Conservation (phyloP, 768 basidiomycete species). For the Coprinopsis marcescibilis region DNA sequence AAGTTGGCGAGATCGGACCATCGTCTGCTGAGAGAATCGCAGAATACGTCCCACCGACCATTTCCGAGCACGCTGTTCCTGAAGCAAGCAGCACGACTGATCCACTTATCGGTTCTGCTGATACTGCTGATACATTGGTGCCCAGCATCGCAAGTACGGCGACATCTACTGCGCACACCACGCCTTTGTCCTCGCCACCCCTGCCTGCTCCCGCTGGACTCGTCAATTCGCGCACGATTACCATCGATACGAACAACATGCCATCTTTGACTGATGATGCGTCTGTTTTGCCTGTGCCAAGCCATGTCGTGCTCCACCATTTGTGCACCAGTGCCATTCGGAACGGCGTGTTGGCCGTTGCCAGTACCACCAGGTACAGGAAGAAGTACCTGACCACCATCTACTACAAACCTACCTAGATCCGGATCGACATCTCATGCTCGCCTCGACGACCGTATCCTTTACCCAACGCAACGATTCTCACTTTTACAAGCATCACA, state of each 20-base stretch:
- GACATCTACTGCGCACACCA: slow-evolving; percentile 5
- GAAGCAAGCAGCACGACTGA: neutral
- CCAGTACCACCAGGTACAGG: slow-evolving; percentile 84
- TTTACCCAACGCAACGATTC: too few relatives aligned
- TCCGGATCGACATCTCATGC: too few relatives aligned
- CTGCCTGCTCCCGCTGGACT: neutral
- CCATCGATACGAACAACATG: slow-evolving; percentile 29
- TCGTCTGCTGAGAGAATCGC: neutral
- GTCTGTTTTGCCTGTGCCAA: slow-evolving; percentile 86
- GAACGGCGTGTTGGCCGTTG: slow-evolving; percentile 90
- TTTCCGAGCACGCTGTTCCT: neutral
- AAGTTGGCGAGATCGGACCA: slow-evolving; percentile 17
- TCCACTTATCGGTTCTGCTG: neutral
- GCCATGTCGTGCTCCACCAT: slow-evolving; percentile 92
- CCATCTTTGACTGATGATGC: slow-evolving; percentile 75
- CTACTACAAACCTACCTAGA: slow-evolving; percentile 33
- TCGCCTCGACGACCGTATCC: too few relatives aligned
- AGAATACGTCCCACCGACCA: too few relatives aligned
- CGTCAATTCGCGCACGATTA: slow-evolving; percentile 26
- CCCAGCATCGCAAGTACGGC: slow-evolving; percentile 2
- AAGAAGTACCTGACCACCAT: slow-evolving; percentile 90
- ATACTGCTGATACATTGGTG: neutral
- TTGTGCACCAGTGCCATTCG: slow-evolving; percentile 92
- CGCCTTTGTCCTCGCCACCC: slow-evolving; percentile 5
- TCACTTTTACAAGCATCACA: too few relatives aligned